phyloP scores from a whole-genome alignment of 129 eudicot species.

The Rutidosis leptorrhynchoides region DNA sequence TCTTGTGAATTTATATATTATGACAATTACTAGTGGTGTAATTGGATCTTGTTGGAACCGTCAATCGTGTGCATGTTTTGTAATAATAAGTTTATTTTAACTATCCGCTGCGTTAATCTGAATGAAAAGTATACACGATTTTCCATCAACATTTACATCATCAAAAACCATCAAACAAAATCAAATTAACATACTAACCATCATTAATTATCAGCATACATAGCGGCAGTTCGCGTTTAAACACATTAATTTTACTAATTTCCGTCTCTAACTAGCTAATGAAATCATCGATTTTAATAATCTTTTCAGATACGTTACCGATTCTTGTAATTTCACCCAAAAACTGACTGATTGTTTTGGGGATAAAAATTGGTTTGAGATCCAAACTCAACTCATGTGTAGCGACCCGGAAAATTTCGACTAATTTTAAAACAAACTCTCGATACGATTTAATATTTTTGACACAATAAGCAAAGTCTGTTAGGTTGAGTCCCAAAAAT shows the following conservation, averaged over 20 bases:
- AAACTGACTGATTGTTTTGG: conserved; percentile 47
- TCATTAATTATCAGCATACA: conserved; percentile 60
- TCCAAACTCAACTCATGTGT: conserved; percentile 45
- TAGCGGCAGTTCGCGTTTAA: conserved; percentile 72
- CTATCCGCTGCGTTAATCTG: too few species aligned
- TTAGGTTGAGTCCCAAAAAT: too few species aligned
- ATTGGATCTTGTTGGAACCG: too few species aligned
- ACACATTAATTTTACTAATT: conserved; percentile 70
- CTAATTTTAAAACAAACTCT: too few species aligned
- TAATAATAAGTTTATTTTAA: too few species aligned
- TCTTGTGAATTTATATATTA: too few species aligned
- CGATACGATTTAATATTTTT: too few species aligned
- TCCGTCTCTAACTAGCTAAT: conserved; percentile 54
- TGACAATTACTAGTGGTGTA: too few species aligned
- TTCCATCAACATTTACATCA: background rate
- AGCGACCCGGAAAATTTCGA: too few species aligned
- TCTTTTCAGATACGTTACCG: conserved; percentile 46
- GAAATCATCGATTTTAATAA: conserved; percentile 42
- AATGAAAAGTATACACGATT: too few species aligned
- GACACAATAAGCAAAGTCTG: too few species aligned
- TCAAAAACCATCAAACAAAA: conserved; percentile 7
- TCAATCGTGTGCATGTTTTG: too few species aligned
- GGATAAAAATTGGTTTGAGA: conserved; percentile 43
- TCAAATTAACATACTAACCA: conserved; percentile 38
- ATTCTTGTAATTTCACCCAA: conserved; percentile 36